A percentile compares a stretch with the other conserved stretches of the same genome.
Evolutionary conservation across 1,284 basidiomycete species (phyloP).

Genomic region (Kalmanozyma brasiliensis): DNA sequence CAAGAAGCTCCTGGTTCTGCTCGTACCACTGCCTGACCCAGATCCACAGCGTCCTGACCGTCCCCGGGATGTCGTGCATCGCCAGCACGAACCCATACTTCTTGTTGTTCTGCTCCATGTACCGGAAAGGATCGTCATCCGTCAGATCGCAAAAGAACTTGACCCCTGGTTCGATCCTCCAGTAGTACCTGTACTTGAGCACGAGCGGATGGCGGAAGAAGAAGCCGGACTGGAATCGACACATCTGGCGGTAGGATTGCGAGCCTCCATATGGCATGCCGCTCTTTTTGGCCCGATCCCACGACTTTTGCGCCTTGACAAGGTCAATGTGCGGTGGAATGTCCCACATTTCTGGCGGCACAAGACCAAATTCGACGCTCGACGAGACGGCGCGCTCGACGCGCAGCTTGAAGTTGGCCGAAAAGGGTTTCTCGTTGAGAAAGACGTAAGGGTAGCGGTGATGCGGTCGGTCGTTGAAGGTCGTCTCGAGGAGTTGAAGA

Average conservation of each 20-base stretch:
- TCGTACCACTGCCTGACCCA: slow-evolving; percentile 77
- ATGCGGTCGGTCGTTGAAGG: slow-evolving; percentile 60
- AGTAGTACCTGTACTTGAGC: slow-evolving; percentile 87
- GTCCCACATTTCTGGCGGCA: slow-evolving; percentile 83
- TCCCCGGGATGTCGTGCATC: slow-evolving; percentile 80
- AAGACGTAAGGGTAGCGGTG: slow-evolving; percentile 69
- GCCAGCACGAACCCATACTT: slow-evolving; percentile 79
- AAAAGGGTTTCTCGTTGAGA: slow-evolving; percentile 68
- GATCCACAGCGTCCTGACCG: slow-evolving; percentile 81
- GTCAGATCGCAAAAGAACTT: slow-evolving; percentile 79
- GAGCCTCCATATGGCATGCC: slow-evolving; percentile 86
- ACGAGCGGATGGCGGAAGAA: slow-evolving; percentile 70
- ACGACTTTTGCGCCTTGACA: slow-evolving; percentile 74
- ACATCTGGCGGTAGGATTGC: slow-evolving; percentile 73
- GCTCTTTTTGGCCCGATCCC: slow-evolving; percentile 75
- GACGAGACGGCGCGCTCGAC: slow-evolving; percentile 61
- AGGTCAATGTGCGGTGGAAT: slow-evolving; percentile 79
- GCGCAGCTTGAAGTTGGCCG: slow-evolving; percentile 67
- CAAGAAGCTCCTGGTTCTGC: slow-evolving; percentile 76
- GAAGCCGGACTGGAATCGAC: slow-evolving; percentile 91
- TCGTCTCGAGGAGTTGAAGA: slow-evolving; percentile 55
- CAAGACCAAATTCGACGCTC: slow-evolving; percentile 76
- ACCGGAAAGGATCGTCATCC: slow-evolving; percentile 82
- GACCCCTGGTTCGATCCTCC: slow-evolving; percentile 83
- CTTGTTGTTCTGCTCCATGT: slow-evolving; percentile 84